Percentiles rank a stretch among this genome's conserved stretches.
These are phyloP conservation scores for Xerocomellus amylosporus DNA, from an alignment of 768 basidiomycete genomes.

Conservation along the genomic window DNA sequence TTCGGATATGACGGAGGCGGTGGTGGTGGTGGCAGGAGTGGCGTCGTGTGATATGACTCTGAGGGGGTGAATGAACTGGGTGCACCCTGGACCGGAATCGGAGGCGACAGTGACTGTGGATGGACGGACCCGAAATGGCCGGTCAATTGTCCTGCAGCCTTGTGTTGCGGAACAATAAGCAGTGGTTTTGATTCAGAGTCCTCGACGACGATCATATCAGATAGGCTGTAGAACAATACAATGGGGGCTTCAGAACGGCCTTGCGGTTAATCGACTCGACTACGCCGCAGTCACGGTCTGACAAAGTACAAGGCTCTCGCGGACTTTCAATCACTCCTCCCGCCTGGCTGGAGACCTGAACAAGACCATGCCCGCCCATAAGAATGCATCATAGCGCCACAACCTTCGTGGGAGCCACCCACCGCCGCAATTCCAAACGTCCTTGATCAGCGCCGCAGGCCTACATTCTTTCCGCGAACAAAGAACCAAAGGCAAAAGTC, in stretches of 20 bases:
- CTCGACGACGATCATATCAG: background rate
- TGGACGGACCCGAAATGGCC: constrained; percentile 4
- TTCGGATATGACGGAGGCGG: constrained; percentile 15
- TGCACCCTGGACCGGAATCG: background rate
- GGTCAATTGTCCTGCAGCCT: background rate
- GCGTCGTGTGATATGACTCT: constrained; percentile 13
- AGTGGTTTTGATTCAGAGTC: background rate
- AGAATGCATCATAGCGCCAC: too few species aligned
- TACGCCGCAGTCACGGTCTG: background rate
- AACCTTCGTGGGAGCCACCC: too few species aligned
- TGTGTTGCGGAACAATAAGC: background rate
- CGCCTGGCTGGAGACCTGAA: too few species aligned
- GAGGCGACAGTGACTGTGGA: background rate
- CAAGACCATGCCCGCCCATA: too few species aligned
- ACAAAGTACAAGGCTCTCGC: background rate
- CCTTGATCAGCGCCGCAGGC: too few species aligned
- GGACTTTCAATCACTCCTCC: background rate
- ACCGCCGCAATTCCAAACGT: too few species aligned
- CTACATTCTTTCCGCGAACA: too few species aligned
- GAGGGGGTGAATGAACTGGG: background rate
- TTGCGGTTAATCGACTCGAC: background rate
- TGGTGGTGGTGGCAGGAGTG: constrained; percentile 1
- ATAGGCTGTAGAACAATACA: too few species aligned
- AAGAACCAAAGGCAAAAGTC: too few species aligned
- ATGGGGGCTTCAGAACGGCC: too few species aligned